These are phyloP conservation scores for Pythium folliculosum DNA, from an alignment of 352 stramenopile species.

Conservation along the genomic window DNA sequence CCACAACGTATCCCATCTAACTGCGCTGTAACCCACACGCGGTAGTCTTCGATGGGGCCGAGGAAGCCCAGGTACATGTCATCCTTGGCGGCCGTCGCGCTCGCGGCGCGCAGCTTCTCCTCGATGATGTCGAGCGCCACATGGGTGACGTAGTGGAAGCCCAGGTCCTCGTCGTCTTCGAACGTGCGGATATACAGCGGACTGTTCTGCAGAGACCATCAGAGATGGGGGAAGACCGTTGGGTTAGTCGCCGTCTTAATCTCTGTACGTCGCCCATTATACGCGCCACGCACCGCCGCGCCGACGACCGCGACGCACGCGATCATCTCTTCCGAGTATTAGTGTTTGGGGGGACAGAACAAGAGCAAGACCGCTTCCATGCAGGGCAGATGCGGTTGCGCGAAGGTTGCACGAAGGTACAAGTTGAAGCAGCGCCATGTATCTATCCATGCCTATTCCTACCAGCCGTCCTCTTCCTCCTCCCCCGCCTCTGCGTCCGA, in stretches of 20 bases:
- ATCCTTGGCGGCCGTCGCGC: slow-evolving; percentile 59
- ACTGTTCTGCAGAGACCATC: slow-evolving; percentile 49
- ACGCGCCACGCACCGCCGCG: slow-evolving; percentile 53
- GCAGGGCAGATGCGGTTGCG: slow-evolving; percentile 24
- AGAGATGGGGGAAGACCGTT: background rate
- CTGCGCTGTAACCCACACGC: slow-evolving; percentile 43
- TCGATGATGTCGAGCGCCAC: slow-evolving; percentile 86
- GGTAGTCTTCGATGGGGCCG: slow-evolving; percentile 83
- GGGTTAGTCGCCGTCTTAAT: too few relatives aligned
- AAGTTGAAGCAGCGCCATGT: slow-evolving; percentile 16
- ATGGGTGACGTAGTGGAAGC: slow-evolving; percentile 88
- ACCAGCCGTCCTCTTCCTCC: slow-evolving; percentile 10
- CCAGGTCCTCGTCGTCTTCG: slow-evolving; percentile 82
- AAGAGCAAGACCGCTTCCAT: too few relatives aligned
- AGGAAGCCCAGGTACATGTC: slow-evolving; percentile 89
- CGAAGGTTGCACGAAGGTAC: slow-evolving; percentile 30
- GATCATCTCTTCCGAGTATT: slow-evolving; percentile 69
- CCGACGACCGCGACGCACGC: slow-evolving; percentile 80
- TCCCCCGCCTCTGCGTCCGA: slow-evolving; percentile 14
- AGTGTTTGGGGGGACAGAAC: too few relatives aligned
- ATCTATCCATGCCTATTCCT: background rate
- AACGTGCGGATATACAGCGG: slow-evolving; percentile 85
- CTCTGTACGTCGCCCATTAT: too few relatives aligned
- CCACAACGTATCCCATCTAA: background rate
- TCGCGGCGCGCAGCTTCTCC: slow-evolving; percentile 62